Percentiles rank a stretch among this genome's conserved stretches.
Evolutionary conservation across 1,284 basidiomycete genomes (phyloP).

Genomic region (Papiliotrema nemorosa): DNA sequence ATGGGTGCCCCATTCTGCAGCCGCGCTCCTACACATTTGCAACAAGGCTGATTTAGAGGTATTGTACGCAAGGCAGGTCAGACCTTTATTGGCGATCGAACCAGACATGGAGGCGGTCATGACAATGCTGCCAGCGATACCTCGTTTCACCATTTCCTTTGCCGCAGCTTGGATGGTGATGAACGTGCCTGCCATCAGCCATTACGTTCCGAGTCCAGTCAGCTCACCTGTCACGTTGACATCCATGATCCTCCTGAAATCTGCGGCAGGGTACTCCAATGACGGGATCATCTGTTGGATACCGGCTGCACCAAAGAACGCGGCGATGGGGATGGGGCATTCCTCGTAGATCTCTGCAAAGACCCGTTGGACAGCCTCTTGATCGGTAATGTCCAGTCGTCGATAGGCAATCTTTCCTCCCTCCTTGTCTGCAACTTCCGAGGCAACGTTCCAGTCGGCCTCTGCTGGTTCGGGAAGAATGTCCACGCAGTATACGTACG

Average conservation of each 20-base stretch:
- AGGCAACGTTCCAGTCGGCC: slow-evolving; percentile 61
- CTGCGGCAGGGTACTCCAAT: slow-evolving; percentile 64
- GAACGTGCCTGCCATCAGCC: slow-evolving; percentile 59
- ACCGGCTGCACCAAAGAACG: slow-evolving; percentile 68
- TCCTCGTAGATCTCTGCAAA: slow-evolving; percentile 63
- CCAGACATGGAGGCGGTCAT: slow-evolving; percentile 82
- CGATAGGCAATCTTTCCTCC: slow-evolving; percentile 63
- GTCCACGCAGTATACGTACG: slow-evolving; percentile 73
- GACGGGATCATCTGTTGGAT: slow-evolving; percentile 63
- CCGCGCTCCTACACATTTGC: slow-evolving; percentile 59
- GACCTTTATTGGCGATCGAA: slow-evolving; percentile 70
- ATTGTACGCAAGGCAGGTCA: slow-evolving; percentile 44
- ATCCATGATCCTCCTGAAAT: slow-evolving; percentile 67
- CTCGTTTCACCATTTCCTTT: slow-evolving; percentile 67
- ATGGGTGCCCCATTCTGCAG: slow-evolving; percentile 69
- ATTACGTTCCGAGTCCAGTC: background rate
- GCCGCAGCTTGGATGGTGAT: slow-evolving; percentile 77
- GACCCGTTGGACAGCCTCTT: slow-evolving; percentile 55
- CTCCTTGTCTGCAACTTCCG: slow-evolving; percentile 53
- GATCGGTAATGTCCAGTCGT: slow-evolving; percentile 61
- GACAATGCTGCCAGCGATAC: slow-evolving; percentile 69
- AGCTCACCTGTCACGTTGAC: slow-evolving; percentile 57
- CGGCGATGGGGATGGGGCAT: slow-evolving; percentile 41
- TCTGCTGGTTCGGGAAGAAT: slow-evolving; percentile 60
- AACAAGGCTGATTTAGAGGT: slow-evolving; percentile 14